Conservation (phyloP, 2,329 filamentous ascomycete species). For the Penicillium sp. region DNA sequence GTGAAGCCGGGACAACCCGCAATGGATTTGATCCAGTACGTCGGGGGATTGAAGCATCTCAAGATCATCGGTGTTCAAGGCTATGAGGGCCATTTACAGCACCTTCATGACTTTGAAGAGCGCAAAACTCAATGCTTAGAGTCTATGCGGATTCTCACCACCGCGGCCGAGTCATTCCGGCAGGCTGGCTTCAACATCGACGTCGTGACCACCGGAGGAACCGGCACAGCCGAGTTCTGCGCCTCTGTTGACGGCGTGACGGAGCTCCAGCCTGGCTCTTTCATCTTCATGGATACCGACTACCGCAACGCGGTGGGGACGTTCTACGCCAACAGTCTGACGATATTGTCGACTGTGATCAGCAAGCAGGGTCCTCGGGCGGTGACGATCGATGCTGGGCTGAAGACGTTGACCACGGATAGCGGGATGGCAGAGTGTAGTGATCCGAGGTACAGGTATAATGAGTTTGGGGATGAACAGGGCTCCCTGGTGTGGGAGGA, state of each 20-base stretch:
- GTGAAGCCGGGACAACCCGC: constrained; percentile 47
- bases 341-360: constrained; percentile 52
- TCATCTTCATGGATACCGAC: constrained; percentile 61
- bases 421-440: constrained; percentile 54
- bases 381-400: constrained; percentile 53
- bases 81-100: constrained; percentile 57
- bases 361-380: constrained; percentile 48
- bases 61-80: constrained; percentile 54
- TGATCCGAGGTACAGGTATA: constrained; percentile 46
- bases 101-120: constrained; percentile 49
- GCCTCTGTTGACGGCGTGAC: constrained; percentile 53
- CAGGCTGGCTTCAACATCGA: constrained; percentile 47
- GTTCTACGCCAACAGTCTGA: constrained; percentile 53
- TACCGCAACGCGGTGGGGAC: constrained; percentile 56
- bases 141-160: constrained; percentile 49
- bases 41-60: constrained; percentile 42
- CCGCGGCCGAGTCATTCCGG: constrained; percentile 47
- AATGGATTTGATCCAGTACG: constrained; percentile 41
- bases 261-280: constrained; percentile 57
- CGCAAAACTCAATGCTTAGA: constrained; percentile 47
- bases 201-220: constrained; percentile 56
- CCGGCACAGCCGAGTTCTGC: constrained; percentile 57
- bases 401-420: constrained; percentile 56
- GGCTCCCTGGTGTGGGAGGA: constrained; percentile 51
- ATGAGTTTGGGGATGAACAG: constrained; percentile 53